Base-by-base conservation (phyloP, 2,329 filamentous ascomycete genomes). In the Parastagonospora nodorum region DNA sequence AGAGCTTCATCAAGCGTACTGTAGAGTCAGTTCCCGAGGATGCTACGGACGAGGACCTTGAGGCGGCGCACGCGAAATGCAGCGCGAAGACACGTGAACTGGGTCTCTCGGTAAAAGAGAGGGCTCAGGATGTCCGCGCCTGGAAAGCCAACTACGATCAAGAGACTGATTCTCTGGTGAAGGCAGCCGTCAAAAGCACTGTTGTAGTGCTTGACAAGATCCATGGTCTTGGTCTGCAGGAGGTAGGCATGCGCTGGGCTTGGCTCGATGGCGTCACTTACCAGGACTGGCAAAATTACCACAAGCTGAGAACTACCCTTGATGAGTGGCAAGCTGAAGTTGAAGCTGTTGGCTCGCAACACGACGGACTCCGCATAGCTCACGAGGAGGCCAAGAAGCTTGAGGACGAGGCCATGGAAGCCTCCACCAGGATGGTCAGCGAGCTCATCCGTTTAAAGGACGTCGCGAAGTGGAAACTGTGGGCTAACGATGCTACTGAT, bases 211-310 rank as follows among this genome's bases (percentile, higher is more conserved):
- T 97, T 29, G 89, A 93, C 57, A 84, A 85, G 66, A 92, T 94
- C 53, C 86, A 90, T 36, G 88, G 92, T 63, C 80, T 96, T 31
- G 90, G 92, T 5, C 81, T 97, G 30, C 90, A 96, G 70, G 90
- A 95, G 71, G 91, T 97, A 46, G 92, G 92, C 49, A 93, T 95
- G 86, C 82, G 77, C 52, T 99, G 94, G 92, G 92, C 93, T 10
- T 96, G 90, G 88, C 94, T 92, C 77, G 92, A 97, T 50, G 91
- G 91, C 29, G 84, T 99, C 54, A 96, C 93, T 1, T 97, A 99
- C 80, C 92, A 95, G 73, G 92, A 99, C 72, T 99, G 94, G 94
- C 85, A 88, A 52, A 94, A 93, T 72, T 99, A 96, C 69, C 92
- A 97, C 72, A 85, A 89, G 52, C 80, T 99, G 50, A 95, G 90